Conservation (phyloP, 2,329 filamentous ascomycete species). For the Pestalotiopsis sp. region DNA sequence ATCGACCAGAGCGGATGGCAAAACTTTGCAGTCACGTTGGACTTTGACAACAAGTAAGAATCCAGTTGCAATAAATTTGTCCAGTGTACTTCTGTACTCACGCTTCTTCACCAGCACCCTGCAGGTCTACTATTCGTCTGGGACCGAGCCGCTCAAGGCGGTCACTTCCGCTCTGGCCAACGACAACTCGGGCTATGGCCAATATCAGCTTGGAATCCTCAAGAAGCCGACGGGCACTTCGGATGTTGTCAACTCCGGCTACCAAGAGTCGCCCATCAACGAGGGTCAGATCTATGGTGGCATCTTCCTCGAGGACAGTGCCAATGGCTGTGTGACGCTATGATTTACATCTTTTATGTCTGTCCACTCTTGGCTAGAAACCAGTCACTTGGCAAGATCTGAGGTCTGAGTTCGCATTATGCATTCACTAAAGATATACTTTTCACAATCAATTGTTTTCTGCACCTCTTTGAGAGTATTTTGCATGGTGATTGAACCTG, state of each 20-base stretch:
- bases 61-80: not conserved
- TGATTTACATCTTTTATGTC: conserved; percentile 19
- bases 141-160: conserved; percentile 44
- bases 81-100: not conserved
- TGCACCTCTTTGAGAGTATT: too few species aligned
- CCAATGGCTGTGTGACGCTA: conserved; percentile 41
- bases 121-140: conserved; percentile 57
- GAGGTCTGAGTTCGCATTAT: too few species aligned
- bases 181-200: conserved; percentile 54
- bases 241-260: conserved; percentile 52
- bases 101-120: conserved; percentile 43
- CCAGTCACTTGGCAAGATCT: too few species aligned
- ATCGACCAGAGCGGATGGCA: conserved; percentile 54
- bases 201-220: conserved; percentile 59
- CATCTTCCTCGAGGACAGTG: conserved; percentile 51
- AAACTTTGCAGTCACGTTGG: conserved; percentile 60
- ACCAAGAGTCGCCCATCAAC: conserved; percentile 45
- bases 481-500: too few species aligned
- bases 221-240: conserved; percentile 57
- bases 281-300: conserved; percentile 54
- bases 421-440: too few species aligned
- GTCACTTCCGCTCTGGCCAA: conserved; percentile 48
- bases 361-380: too few species aligned
- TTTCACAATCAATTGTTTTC: too few species aligned
- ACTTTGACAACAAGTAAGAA: conserved; percentile 56